Base-by-base conservation (phyloP, 441 rosid species). In the Melastoma candidum region DNA sequence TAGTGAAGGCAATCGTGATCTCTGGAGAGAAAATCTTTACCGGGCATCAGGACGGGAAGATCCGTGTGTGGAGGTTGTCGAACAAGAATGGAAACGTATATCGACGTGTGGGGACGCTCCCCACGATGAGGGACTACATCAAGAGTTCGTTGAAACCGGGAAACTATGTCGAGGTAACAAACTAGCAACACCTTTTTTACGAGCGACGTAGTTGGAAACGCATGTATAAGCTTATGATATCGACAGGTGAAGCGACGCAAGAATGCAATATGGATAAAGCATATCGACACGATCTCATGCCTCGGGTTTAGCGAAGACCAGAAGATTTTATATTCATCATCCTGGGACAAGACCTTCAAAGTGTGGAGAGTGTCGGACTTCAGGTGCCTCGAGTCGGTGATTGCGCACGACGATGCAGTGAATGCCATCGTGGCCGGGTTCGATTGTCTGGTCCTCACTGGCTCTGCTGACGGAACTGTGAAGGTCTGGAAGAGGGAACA, bases 281-380 rank as follows among this genome's bases (percentile, higher is more conserved):
- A 90, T 51, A 44, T 77, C 25, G 98, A 87, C 55, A 93, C 98
- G 0, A 79, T 90, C 12, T 87, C 98, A 2, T 80, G 88, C 53
- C 80, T 90, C 1, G 70, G 88, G 25, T 59, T 87, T 55, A 87
- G 72, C 59, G 98, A 90, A 58, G 96, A 87, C 54, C 63, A 49
- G 44, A 36, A 48, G 12, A 47, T 85, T 1, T 63, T 90, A 17
- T 90, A 90, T 50, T 83, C 98, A 0, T 80, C 90, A 5, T 87
- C 96, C 0, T 85, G 98, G 98, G 96, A 87, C 53, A 87, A 76
- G 53, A 82, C 98, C 4, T 82, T 87, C 47, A 90, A 90, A 53
- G 87, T 85, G 0, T 90, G 96, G 98, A 68, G 90, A 60, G 67
- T 76, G 22, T 65, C 80, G 1, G 83, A 83, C 63, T 75, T 67